Base-by-base conservation (phyloP, 2,329 filamentous ascomycete species). In the Emmonsia crescens region DNA sequence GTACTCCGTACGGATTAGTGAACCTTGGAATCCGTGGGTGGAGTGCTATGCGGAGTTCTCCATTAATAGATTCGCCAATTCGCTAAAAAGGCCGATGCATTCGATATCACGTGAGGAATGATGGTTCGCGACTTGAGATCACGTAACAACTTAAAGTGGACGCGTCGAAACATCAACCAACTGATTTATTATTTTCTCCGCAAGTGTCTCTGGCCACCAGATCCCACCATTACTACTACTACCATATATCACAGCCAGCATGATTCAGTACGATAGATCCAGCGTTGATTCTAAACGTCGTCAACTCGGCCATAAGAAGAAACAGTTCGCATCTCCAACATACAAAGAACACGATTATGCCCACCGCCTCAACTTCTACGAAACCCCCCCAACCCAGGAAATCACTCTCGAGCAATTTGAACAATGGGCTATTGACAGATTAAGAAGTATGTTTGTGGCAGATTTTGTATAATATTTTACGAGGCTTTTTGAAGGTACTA, bases 371-470 rank as follows among this genome's bases (percentile, higher is more conserved):
- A 99, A 95, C 79, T 93, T 96, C 76, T 99, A 99, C 78, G 79
- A 85, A 51, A 82, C 87, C 31, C 89, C 94, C 54, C 94, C 94
- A 0, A 96, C 91, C 0, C 89, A 89, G 56, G 94, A 99, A 72
- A 94, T 99, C 68, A 96, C 91, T 0, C 85, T 99, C 49, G 94
- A 99, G 72, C 87, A 99, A 73, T 99, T 99, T 70, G 94, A 99
- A 74, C 91, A 96, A 82, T 99, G 94, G 94, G 94, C 92, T 12
- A 97, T 99, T 70, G 89, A 96, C 70, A 83, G 94, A 62, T 75
- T 99, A 66, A 87, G 91, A 77, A 84, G 91, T 91, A 78, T 61
- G 78, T 60, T 9, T 19, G 1, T 27, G 16, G n/a, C n/a, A 33
- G 6, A 49, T 14, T 48, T 36, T 59, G 10, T 36, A 62, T 55